phyloP scores from a whole-genome alignment of 1,284 basidiomycete species.

The Cutaneotrichosporon cyanovorans region DNA sequence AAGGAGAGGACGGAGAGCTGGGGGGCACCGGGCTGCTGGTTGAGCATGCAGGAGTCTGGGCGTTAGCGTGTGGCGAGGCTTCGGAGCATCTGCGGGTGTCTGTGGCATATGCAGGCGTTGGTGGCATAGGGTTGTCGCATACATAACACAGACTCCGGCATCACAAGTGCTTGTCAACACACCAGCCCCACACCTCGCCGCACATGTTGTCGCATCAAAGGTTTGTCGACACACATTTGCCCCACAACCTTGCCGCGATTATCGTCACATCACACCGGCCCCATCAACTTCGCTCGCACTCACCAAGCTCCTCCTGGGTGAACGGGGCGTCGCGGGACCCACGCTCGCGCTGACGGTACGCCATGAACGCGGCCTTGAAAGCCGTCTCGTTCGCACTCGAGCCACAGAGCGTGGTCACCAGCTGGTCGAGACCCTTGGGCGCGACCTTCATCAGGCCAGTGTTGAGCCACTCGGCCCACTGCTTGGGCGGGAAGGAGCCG shows the following conservation, averaged over 20 bases:
- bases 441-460: constrained; percentile 49
- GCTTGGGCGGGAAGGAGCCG: constrained; percentile 50
- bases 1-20: constrained; percentile 51
- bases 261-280: too few species aligned
- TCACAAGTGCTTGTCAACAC: too few species aligned
- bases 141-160: too few species aligned
- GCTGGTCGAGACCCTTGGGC: constrained; percentile 50
- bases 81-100: too few species aligned
- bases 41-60: constrained; percentile 49
- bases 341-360: constrained; percentile 35
- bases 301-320: constrained; percentile 37
- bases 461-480: constrained; percentile 48
- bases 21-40: constrained; percentile 50
- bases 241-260: too few species aligned
- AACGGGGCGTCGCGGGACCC: constrained; percentile 23
- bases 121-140: too few species aligned
- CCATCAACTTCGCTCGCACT: too few species aligned
- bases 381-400: constrained; percentile 48
- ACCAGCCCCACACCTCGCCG: too few species aligned
- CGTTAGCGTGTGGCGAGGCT: constrained; percentile 5
- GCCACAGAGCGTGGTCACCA: constrained; percentile 45
- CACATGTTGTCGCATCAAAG: too few species aligned
- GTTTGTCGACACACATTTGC: too few species aligned
- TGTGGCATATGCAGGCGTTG: too few species aligned
- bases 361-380: constrained; percentile 53